Conservation (phyloP, 1,284 basidiomycete genomes). For the Peniophora sp. region DNA sequence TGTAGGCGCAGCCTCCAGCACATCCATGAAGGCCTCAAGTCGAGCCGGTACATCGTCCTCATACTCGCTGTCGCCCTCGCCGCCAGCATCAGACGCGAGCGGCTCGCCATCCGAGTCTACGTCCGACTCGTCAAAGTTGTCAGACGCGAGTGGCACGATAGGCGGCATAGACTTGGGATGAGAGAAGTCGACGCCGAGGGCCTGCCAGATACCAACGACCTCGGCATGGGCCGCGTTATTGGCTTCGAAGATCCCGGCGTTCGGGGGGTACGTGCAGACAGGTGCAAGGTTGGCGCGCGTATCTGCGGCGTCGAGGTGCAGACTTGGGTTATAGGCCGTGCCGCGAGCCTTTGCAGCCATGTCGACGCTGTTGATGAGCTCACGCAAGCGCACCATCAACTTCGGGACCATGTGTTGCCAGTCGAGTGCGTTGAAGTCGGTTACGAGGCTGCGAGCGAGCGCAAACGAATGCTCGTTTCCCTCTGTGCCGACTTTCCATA, state of each 20-base stretch:
- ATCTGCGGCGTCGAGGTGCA: slow-evolving; percentile 4
- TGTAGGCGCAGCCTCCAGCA: neutral
- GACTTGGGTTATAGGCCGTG: slow-evolving; percentile 13
- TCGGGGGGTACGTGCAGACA: slow-evolving; percentile 6
- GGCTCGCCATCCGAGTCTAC: neutral
- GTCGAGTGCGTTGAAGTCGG: neutral
- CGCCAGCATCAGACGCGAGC: neutral
- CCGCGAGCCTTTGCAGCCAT: slow-evolving; percentile 6
- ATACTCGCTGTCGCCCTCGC: neutral
- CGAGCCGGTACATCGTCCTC: neutral
- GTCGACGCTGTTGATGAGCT: neutral
- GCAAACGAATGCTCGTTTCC: neutral
- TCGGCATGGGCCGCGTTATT: slow-evolving; percentile 9
- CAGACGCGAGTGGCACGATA: neutral
- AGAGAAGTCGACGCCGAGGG: neutral
- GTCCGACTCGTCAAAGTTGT: neutral
- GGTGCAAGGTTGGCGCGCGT: slow-evolving; percentile 6
- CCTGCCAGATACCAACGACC: slow-evolving; percentile 1
- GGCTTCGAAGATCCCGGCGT: slow-evolving; percentile 4
- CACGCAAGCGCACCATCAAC: neutral
- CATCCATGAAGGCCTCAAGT: neutral
- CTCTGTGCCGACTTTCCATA: neutral
- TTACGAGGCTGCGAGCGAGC: neutral
- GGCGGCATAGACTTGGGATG: neutral
- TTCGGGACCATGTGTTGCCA: neutral